phyloP scores from a whole-genome alignment of 257 asterid species.

The Rehmannia glutinosa region DNA sequence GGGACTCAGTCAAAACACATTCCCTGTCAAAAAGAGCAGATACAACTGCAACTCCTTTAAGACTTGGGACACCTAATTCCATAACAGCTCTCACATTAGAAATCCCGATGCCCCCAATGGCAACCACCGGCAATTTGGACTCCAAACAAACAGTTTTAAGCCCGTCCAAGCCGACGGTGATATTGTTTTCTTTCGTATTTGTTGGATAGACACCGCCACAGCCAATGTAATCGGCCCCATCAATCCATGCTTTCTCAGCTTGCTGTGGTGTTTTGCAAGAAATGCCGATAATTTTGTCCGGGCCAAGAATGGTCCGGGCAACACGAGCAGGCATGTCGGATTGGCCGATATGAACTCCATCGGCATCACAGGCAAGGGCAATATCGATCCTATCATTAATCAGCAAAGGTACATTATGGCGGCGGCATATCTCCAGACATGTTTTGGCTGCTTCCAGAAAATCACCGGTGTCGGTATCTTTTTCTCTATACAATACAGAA shows the following conservation, averaged over 20 bases:
- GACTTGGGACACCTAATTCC: constrained; percentile 50
- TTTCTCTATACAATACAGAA: constrained; percentile 49
- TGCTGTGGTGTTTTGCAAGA: constrained; percentile 89
- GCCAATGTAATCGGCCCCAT: constrained; percentile 95
- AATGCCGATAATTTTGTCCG: constrained; percentile 82
- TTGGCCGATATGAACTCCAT: constrained; percentile 92
- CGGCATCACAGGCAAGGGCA: constrained; percentile 89
- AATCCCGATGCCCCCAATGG: constrained; percentile 80
- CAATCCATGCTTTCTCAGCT: constrained; percentile 70
- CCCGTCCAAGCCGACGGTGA: constrained; percentile 71
- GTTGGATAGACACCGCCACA: constrained; percentile 92
- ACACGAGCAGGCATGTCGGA: constrained; percentile 79
- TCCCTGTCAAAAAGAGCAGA: constrained; percentile 86
- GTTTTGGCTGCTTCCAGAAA: constrained; percentile 80
- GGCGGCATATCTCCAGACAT: constrained; percentile 58
- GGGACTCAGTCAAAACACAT: constrained; percentile 51
- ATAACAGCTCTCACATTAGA: constrained; percentile 59
- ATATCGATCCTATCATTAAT: constrained; percentile 86
- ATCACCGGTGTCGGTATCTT: constrained; percentile 71
- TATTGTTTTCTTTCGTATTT: constrained; percentile 72
- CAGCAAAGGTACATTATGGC: constrained; percentile 58
- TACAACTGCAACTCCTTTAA: constrained; percentile 89
- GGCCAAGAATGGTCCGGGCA: constrained; percentile 79
- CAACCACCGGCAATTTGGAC: constrained; percentile 90
- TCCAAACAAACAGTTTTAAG: constrained; percentile 53